Percentiles rank a stretch among this genome's conserved stretches.
Conservation (phyloP, 768 basidiomycete genomes). For the Agrocybe pediades region DNA sequence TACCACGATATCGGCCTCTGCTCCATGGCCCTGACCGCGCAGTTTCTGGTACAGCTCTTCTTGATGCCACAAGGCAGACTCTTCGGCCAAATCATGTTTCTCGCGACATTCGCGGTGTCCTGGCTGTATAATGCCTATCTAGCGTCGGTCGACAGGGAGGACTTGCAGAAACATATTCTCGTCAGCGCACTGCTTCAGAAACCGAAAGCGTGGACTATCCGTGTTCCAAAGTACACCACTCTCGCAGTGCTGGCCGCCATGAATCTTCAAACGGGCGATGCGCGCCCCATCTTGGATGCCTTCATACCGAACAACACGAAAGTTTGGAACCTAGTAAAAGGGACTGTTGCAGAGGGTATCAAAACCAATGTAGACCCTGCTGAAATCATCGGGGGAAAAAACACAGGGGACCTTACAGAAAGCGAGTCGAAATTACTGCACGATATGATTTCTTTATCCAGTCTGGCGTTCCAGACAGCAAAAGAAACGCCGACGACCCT, state of each 20-base stretch:
- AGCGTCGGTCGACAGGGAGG: slow-evolving; percentile 18
- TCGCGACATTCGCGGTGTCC: slow-evolving; percentile 15
- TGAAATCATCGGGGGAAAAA: background rate
- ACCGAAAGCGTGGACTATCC: slow-evolving; percentile 6
- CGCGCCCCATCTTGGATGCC: slow-evolving; percentile 5
- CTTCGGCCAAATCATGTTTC: slow-evolving; percentile 20
- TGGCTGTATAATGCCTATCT: slow-evolving; percentile 20
- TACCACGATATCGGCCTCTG: slow-evolving; percentile 16
- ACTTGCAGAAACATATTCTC: slow-evolving; percentile 13
- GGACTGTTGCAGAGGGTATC: slow-evolving; percentile 4
- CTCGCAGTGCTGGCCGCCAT: slow-evolving; percentile 11
- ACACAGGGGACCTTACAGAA: background rate
- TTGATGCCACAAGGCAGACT: slow-evolving; percentile 18
- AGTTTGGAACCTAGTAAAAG: slow-evolving; percentile 10
- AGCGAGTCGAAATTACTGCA: background rate
- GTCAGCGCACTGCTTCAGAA: slow-evolving; percentile 10
- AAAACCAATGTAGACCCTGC: background rate
- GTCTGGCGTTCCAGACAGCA: background rate
- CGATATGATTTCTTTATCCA: background rate
- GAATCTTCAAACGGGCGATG: slow-evolving; percentile 2
- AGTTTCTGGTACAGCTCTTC: slow-evolving; percentile 21
- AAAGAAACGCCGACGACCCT: background rate
- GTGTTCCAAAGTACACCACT: slow-evolving; percentile 15
- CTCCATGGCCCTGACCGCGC: slow-evolving; percentile 13
- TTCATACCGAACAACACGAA: slow-evolving; percentile 14